Percentiles rank a stretch among this genome's conserved stretches.
These are phyloP conservation scores for Umbilicaria muhlenbergii DNA, from an alignment of 495 filamentous ascomycete species.

Conservation along the genomic window DNA sequence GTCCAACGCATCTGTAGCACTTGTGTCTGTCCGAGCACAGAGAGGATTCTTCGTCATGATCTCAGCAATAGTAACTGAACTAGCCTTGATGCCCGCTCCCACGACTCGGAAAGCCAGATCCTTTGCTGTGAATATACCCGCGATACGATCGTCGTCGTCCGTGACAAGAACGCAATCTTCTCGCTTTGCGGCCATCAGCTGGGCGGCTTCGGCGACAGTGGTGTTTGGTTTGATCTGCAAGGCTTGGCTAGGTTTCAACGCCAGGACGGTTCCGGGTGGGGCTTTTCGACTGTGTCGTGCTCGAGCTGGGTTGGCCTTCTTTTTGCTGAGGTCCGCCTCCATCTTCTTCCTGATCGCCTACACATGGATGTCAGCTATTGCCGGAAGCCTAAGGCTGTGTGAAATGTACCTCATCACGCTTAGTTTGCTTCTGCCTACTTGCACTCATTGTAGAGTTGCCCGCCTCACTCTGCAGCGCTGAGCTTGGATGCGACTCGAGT, in stretches of 20 bases:
- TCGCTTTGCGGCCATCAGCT: constrained; percentile 97
- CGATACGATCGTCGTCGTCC: constrained; percentile 92
- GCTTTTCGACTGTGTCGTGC: constrained; percentile 80
- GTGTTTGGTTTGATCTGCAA: constrained; percentile 95
- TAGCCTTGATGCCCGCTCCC: constrained; percentile 79
- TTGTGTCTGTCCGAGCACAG: constrained; percentile 93
- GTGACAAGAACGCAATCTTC: constrained; percentile 99
- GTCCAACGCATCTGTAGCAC: constrained; percentile 91
- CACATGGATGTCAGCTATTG: constrained; percentile 17
- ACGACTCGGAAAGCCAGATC: constrained; percentile 96
- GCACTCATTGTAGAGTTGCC: constrained; percentile 65
- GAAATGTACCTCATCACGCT: constrained; percentile 84
- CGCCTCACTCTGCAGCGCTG: constrained; percentile 44
- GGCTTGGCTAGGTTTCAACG: constrained; percentile 84
- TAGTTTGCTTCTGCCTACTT: constrained; percentile 85
- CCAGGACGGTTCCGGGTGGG: constrained; percentile 87
- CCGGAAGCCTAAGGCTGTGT: neutral
- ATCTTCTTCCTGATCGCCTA: constrained; percentile 94
- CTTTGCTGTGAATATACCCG: constrained; percentile 98
- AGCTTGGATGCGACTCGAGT: constrained; percentile 41
- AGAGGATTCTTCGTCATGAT: constrained; percentile 99
- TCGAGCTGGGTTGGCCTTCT: constrained; percentile 63
- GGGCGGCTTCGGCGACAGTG: constrained; percentile 89
- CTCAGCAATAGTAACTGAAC: constrained; percentile 79
- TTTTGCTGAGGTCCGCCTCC: constrained; percentile 95